Evolutionary conservation across 805 yeast species (phyloP).

Genomic region (Metschnikowia corniflorae): DNA sequence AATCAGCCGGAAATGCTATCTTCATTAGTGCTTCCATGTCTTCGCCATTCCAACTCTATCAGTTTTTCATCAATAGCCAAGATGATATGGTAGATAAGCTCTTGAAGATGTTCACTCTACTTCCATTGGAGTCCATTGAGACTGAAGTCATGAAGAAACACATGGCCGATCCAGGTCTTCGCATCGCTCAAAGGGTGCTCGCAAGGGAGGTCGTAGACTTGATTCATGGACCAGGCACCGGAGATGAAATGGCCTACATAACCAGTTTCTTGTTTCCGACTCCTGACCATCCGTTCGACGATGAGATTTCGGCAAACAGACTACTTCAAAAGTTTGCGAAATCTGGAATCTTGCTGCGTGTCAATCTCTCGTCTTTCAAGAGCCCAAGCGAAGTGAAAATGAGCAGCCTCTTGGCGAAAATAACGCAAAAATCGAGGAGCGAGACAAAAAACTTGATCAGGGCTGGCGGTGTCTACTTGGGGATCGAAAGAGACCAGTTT

Average conservation of each 20-base stretch:
- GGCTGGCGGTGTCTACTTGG: constrained; percentile 72
- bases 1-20: constrained; percentile 94
- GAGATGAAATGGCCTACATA: constrained; percentile 61
- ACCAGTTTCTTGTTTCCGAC: constrained; percentile 66
- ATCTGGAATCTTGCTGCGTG: constrained; percentile 50
- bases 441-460: constrained; percentile 61
- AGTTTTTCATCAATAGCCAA: constrained; percentile 73
- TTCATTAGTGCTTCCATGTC: constrained; percentile 77
- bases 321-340: constrained; percentile 53
- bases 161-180: constrained; percentile 50
- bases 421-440: constrained; percentile 48
- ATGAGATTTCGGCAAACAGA: constrained; percentile 43
- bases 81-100: constrained; percentile 72
- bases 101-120: constrained; percentile 72
- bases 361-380: constrained; percentile 27
- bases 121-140: constrained; percentile 62
- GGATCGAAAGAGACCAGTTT: constrained; percentile 53
- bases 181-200: constrained; percentile 71
- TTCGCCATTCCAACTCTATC: constrained; percentile 77
- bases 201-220: constrained; percentile 86
- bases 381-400: constrained; percentile 39
- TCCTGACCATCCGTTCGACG: constrained; percentile 47
- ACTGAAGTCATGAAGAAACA: constrained; percentile 50
- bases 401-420: constrained; percentile 48
- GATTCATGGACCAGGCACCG: constrained; percentile 78